Evolutionary conservation across 306 rosid genomes (phyloP).

Genomic region (Ammopiptanthus mongolicus): DNA sequence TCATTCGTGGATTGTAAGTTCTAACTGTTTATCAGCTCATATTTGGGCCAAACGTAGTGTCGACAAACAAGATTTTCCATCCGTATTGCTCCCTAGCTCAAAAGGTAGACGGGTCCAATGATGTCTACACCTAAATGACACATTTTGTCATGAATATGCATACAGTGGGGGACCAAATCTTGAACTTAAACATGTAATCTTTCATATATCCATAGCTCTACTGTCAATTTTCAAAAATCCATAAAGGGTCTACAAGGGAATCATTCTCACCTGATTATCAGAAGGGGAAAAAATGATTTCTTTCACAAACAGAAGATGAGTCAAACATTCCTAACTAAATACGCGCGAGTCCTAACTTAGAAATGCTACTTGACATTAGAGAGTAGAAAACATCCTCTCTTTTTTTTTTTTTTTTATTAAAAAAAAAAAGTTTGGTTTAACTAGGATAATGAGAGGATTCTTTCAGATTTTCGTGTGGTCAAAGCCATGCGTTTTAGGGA

Average conservation of each 20-base stretch:
- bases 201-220: not conserved
- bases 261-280: constrained; percentile 1
- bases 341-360: not conserved
- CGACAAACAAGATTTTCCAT: constrained; percentile 28
- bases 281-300: not conserved
- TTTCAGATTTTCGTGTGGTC: not conserved
- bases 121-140: constrained; percentile 26
- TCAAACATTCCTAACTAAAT: not conserved
- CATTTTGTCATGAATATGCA: constrained; percentile 22
- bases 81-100: constrained; percentile 21
- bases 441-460: not conserved
- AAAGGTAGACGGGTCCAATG: constrained; percentile 28
- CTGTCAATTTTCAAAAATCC: not conserved
- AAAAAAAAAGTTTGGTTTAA: not conserved
- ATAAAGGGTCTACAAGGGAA: not conserved
- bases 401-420: not conserved
- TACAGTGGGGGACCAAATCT: constrained; percentile 28
- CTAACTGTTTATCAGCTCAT: not conserved
- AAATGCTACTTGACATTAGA: not conserved
- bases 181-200: not conserved
- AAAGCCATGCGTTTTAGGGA: not conserved
- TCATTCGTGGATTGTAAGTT: not conserved
- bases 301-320: not conserved
- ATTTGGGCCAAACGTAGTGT: constrained; percentile 30
- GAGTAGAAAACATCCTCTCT: not conserved